phyloP scores from a whole-genome alignment of 2,329 filamentous ascomycete genomes.

The Aspergillus ustus region DNA sequence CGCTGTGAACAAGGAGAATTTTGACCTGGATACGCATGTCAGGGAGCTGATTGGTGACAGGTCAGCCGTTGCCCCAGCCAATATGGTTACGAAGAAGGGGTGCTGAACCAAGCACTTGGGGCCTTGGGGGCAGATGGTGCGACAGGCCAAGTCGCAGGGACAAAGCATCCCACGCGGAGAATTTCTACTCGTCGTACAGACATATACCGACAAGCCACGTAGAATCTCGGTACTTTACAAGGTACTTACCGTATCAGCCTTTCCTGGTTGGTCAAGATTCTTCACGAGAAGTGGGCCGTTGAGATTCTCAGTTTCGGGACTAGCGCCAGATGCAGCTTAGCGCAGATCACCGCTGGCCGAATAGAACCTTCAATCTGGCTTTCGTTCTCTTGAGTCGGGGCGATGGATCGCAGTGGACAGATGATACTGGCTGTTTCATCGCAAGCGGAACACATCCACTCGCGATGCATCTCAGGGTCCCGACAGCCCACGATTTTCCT shows the following conservation, averaged over 20 bases:
- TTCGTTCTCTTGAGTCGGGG: too few species aligned
- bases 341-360: conserved; percentile 1
- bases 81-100: conserved; percentile 3
- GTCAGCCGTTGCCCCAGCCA: conserved; percentile 5
- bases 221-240: background rate
- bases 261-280: conserved; percentile 8
- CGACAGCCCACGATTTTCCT: background rate
- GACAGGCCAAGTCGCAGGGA: conserved; percentile 16
- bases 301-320: background rate
- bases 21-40: background rate
- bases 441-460: conserved; percentile 7
- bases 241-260: background rate
- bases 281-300: conserved; percentile 8
- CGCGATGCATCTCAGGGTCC: conserved; percentile 10
- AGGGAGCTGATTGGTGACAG: conserved; percentile 12
- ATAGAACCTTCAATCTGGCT: conserved; percentile 8
- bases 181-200: background rate
- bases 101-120: conserved; percentile 11
- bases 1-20: conserved; percentile 3
- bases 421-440: conserved; percentile 11
- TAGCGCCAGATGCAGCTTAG: conserved; percentile 2
- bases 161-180: background rate
- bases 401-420: background rate
- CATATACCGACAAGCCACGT: background rate
- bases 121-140: conserved; percentile 13